Base-by-base conservation (phyloP, 192 early-diverging fungal species). In the Chytriomyces sp. region DNA sequence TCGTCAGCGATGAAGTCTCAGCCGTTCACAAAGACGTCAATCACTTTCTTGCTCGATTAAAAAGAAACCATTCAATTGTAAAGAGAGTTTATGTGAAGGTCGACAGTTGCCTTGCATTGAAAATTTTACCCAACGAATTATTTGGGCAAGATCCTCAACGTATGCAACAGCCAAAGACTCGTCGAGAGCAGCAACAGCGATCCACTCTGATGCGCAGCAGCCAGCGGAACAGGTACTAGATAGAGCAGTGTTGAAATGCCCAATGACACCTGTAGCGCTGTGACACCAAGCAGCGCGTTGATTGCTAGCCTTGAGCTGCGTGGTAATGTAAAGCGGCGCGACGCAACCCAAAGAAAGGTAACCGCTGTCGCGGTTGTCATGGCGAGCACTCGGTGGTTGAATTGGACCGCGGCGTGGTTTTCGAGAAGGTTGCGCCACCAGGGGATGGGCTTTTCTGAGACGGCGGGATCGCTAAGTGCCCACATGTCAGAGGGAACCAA, bases 201-300 rank as follows among this genome's bases (percentile, higher is more conserved):
- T 28, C 95, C 95, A 34, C 90, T 92, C 79, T 99, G 97, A 81
- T 99, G 97, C 14, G 93, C 92, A 14, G 96, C 93, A 3, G 96
- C 97, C 63, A 96, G 81, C 30, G 90, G 88, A 54, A 94, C 90
- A 19, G 97, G 97, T 2, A 99, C 97, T 80, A 94, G 89, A 75
- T 94, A 93, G 31, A 99, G 83, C 37, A 99, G 82, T 6, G 97
- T 99, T 38, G 87, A 81, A 58, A 99, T 95, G n/a, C 97, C 97
- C 26, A 99, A 80, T 0, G 89, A 83, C 5, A 93, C 93, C 66
- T 77, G 77, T n/a, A 74, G 49, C 26, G 57, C 84, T 1, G 87
- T 91, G 38, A 91, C 86, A 19, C 83, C 90, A 75, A 98, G 88
- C 77, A 96, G 77, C 0, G 83, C 64, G 67, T 96, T 92, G 36